Evolutionary conservation across 768 basidiomycete species (phyloP), one percentile per base, ranked within the genome.

Genomic region (Suillus hirtellus): DNA sequence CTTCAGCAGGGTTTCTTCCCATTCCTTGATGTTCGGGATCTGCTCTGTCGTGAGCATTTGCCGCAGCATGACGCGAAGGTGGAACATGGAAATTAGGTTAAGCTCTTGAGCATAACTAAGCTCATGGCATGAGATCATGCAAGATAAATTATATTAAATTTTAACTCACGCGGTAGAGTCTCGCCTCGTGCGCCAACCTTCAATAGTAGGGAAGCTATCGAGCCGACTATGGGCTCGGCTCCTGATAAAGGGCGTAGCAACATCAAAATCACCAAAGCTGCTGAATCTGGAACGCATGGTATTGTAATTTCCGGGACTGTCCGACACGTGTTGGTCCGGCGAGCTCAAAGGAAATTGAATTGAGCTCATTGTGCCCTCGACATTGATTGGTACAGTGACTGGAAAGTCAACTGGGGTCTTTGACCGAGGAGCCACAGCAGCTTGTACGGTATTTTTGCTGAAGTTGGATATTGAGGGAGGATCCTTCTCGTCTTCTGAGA

Each of bases 31-130:
- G 65, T 96, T 89, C 3, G 94, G 90, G 35, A 99, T 89, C 49
- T 84, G 77, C 70, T 94, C 95, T 40, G 85, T 87, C 3, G 85
- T 87, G 27, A 99, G 83, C 83, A 95, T 91, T 76, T 99, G 97
- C 6, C 89, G 86, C 15, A 99, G 80, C 89, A 99, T 95, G 63
- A 88, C 83, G 47, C 93, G 90, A 58, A 98, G 83, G 76, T 99
- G 94, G 66, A 84, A 83, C 86, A 97, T 92, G 12, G 95, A 96
- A 14, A 89, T 87, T 11, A 88, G 77, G 71, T 95, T 95, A 35
- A 96, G 84, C 71, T 94, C 88, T 70, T 92, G 86, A 17, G 92
- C 87, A 74, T 91, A 92, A 62, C 94, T 95, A 61, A 46, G 12
- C 49, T 31, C 34, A 24, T 15, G 66, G 2, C 38, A 24, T 3